These are phyloP conservation scores for Penicillium hordei DNA, from an alignment of 2,329 filamentous ascomycete genomes.

Conservation along the genomic window DNA sequence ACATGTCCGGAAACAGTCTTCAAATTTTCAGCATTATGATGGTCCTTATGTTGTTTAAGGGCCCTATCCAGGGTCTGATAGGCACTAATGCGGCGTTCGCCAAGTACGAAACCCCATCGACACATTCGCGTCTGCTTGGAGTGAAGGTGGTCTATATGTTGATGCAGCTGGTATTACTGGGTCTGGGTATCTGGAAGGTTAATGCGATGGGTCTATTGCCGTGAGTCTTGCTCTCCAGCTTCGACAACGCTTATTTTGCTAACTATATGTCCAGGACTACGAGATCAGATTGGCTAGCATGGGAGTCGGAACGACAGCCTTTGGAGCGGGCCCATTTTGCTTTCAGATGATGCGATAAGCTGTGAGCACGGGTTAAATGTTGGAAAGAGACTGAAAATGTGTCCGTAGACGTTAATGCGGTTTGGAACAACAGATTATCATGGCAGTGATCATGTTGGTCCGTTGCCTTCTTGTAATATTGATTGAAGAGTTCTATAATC, in stretches of 20 bases:
- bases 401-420: neutral
- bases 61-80: conserved; percentile 80
- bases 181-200: conserved; percentile 90
- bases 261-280: conserved; percentile 67
- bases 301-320: conserved; percentile 75
- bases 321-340: conserved; percentile 66
- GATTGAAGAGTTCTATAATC: neutral
- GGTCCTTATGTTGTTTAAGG: conserved; percentile 99
- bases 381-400: neutral
- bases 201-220: conserved; percentile 94
- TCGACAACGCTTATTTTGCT: conserved; percentile 8
- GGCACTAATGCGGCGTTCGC: conserved; percentile 85
- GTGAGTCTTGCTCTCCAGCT: conserved; percentile 52
- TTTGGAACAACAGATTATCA: neutral
- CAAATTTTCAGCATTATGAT: conserved; percentile 99
- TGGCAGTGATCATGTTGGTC: neutral
- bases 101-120: conserved; percentile 81
- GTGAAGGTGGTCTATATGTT: conserved; percentile 86
- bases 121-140: conserved; percentile 68
- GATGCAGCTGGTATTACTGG: conserved; percentile 82
- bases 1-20: conserved; percentile 98
- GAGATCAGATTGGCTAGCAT: conserved; percentile 94
- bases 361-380: neutral
- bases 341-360: conserved; percentile 39
- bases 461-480: neutral